Percentiles rank a stretch among this genome's conserved stretches.
Conservation (phyloP, 2,329 filamentous ascomycete genomes). For the Aspergillus pseudoterreus region DNA sequence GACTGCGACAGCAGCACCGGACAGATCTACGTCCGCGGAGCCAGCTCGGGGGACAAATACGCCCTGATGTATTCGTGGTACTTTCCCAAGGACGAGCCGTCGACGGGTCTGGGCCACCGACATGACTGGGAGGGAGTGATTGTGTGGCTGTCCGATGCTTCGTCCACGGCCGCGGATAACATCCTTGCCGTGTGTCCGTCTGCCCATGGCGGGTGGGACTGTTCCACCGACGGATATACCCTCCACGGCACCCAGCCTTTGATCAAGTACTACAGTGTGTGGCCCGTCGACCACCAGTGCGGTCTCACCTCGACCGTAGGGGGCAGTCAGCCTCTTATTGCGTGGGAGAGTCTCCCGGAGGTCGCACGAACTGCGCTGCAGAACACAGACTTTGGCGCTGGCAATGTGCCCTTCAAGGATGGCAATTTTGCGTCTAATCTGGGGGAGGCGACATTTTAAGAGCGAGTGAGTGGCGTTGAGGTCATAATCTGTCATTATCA, state of each 20-base stretch:
- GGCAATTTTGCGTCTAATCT: slow-evolving; percentile 47
- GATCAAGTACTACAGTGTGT: slow-evolving; percentile 49
- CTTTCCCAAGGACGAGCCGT: slow-evolving; percentile 48
- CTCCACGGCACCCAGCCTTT: slow-evolving; percentile 43
- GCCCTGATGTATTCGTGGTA: slow-evolving; percentile 55
- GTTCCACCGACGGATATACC: slow-evolving; percentile 36
- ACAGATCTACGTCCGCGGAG: slow-evolving; percentile 50
- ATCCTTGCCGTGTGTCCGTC: slow-evolving; percentile 51
- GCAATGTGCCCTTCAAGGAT: slow-evolving; percentile 49
- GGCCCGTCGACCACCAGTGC: slow-evolving; percentile 48
- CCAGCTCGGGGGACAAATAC: slow-evolving; percentile 39
- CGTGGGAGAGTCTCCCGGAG: slow-evolving; percentile 48
- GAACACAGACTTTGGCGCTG: slow-evolving; percentile 45
- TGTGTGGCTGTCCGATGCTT: slow-evolving; percentile 45
- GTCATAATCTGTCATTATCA: neutral
- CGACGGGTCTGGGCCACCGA: slow-evolving; percentile 46
- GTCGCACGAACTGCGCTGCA: slow-evolving; percentile 43
- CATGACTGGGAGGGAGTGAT: slow-evolving; percentile 57
- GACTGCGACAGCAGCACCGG: slow-evolving; percentile 45
- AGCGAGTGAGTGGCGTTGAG: neutral
- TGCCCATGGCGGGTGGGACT: slow-evolving; percentile 50
- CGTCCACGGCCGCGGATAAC: slow-evolving; percentile 35
- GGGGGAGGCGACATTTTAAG: slow-evolving; percentile 31
- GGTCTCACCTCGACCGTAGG: slow-evolving; percentile 41
- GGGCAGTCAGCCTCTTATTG: slow-evolving; percentile 46